A percentile compares a stretch with the other conserved stretches of the same genome.
Evolutionary conservation across 805 yeast species (phyloP).

Genomic region (Allodekkera sacchari): DNA sequence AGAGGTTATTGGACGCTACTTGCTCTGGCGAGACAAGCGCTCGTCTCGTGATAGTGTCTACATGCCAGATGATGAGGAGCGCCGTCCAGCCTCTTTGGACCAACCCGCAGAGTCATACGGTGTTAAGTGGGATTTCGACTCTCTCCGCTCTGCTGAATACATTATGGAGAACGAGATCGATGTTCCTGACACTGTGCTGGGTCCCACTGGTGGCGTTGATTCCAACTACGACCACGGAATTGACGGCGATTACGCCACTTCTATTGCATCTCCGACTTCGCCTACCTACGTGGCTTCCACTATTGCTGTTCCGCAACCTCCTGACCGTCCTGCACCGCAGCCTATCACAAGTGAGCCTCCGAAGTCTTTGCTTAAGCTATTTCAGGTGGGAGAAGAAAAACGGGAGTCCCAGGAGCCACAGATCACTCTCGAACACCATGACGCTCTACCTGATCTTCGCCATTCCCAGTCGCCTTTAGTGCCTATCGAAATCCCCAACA

Average conservation of each 20-base stretch:
- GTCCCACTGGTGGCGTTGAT: no score
- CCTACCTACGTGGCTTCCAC: not conserved
- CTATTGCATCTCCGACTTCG: not conserved
- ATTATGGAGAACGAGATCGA: slow-evolving; percentile 63
- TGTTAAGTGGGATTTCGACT: slow-evolving; percentile 87
- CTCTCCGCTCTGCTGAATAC: slow-evolving; percentile 65
- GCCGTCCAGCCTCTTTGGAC: not conserved
- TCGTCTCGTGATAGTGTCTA: slow-evolving; percentile 44
- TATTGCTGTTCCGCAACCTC: slow-evolving; percentile 3
- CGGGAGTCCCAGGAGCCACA: no score
- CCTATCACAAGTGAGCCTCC: slow-evolving; percentile 48
- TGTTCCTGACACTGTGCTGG: slow-evolving; percentile 18
- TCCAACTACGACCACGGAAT: not conserved
- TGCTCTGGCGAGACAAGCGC: slow-evolving; percentile 67
- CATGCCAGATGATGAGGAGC: slow-evolving; percentile 34
- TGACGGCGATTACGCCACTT: no score
- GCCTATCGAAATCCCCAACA: slow-evolving; percentile 62
- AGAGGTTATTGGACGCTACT: slow-evolving; percentile 67
- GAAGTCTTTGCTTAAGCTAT: slow-evolving; percentile 59
- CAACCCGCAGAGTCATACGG: slow-evolving; percentile 24
- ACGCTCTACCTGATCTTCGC: no score
- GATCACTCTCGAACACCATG: no score
- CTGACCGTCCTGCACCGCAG: slow-evolving; percentile 5
- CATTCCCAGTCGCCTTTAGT: slow-evolving; percentile 56
- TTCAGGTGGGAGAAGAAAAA: slow-evolving; percentile 48